Evolutionary conservation across 2,329 filamentous ascomycete species (phyloP).

Genomic region (Blastomyces percursus): DNA sequence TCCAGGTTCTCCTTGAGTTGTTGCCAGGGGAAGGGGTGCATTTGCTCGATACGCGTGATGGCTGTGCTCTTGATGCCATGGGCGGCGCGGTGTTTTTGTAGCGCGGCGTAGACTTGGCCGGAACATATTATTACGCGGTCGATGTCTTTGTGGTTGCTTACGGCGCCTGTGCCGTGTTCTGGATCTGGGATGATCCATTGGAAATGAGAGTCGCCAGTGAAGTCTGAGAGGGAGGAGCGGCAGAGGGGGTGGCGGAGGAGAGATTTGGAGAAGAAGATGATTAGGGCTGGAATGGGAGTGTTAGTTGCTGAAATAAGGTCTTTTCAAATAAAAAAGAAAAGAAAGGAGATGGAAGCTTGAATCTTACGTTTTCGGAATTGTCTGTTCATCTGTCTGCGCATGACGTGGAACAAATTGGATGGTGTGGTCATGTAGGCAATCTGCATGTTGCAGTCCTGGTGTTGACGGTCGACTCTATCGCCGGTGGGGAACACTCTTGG

Average conservation of each 20-base stretch:
- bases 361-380: slow-evolving; percentile 95
- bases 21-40: slow-evolving; percentile 98
- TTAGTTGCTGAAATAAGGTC: slow-evolving; percentile 12
- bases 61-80: slow-evolving; percentile 83
- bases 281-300: slow-evolving; percentile 50
- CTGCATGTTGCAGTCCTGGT: slow-evolving; percentile 99
- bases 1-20: slow-evolving; percentile 95
- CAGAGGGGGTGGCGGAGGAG: slow-evolving; percentile 88
- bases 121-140: slow-evolving; percentile 90
- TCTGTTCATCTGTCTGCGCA: slow-evolving; percentile 95
- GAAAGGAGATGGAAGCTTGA: slow-evolving; percentile 15
- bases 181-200: slow-evolving; percentile 91
- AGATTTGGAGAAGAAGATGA: slow-evolving; percentile 98
- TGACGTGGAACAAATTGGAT: slow-evolving; percentile 89
- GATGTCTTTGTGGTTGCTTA: slow-evolving; percentile 74
- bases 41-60: slow-evolving; percentile 90
- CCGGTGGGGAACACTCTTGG: slow-evolving; percentile 79
- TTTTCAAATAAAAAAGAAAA: neutral
- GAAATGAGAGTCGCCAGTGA: slow-evolving; percentile 86
- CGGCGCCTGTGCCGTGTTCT: slow-evolving; percentile 62
- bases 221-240: slow-evolving; percentile 81
- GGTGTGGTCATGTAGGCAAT: slow-evolving; percentile 96
- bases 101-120: slow-evolving; percentile 83
- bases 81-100: slow-evolving; percentile 81
- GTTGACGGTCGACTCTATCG: slow-evolving; percentile 88